phyloP scores from a whole-genome alignment of 2,329 filamentous ascomycete species.

The Teratosphaeria nubilosa region DNA sequence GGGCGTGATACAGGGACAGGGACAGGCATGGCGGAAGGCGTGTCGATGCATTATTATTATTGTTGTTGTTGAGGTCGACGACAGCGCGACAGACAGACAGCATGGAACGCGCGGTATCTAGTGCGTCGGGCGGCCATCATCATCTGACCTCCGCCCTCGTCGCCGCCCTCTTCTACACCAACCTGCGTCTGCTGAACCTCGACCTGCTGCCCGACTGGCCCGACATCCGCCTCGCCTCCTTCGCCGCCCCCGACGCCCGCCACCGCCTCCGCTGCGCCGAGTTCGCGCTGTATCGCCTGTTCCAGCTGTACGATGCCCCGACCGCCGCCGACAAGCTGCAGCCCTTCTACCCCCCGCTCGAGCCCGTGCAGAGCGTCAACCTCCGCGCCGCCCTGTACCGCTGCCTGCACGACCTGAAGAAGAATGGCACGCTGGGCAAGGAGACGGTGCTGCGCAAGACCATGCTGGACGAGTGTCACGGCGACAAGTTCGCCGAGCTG shows the following conservation, averaged over 20 bases:
- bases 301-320: conserved; percentile 69
- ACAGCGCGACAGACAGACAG: background rate
- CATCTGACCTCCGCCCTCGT: conserved; percentile 28
- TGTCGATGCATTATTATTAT: background rate
- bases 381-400: conserved; percentile 75
- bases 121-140: background rate
- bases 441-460: conserved; percentile 80
- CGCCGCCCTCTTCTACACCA: conserved; percentile 63
- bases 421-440: conserved; percentile 69
- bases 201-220: conserved; percentile 74
- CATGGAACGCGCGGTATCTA: conserved; percentile 1
- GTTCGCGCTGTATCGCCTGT: conserved; percentile 84
- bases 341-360: conserved; percentile 81
- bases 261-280: conserved; percentile 73
- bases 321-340: conserved; percentile 72
- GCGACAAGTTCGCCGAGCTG: conserved; percentile 80
- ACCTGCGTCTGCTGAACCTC: conserved; percentile 72
- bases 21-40: background rate
- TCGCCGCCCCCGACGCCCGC: conserved; percentile 57
- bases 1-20: too few species aligned
- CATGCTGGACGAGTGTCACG: conserved; percentile 93
- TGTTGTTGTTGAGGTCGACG: too few species aligned
- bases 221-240: conserved; percentile 57
- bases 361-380: conserved; percentile 84
- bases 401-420: conserved; percentile 75